Evolutionary conservation across 2,329 filamentous ascomycete genomes (phyloP).

Genomic region (Claviceps sp.): DNA sequence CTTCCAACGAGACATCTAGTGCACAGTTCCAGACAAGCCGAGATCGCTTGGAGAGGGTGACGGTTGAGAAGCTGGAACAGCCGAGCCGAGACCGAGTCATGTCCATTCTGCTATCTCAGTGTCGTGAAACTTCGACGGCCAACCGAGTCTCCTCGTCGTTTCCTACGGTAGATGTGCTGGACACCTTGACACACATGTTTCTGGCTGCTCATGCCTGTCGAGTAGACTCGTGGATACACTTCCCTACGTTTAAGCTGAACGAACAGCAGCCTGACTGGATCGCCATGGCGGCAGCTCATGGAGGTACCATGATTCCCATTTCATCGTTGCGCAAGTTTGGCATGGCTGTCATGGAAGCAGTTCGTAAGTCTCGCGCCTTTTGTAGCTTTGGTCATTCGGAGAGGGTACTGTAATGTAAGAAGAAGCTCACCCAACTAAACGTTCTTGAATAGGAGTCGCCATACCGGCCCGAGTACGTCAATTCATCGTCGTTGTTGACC

Average conservation of each 20-base stretch:
- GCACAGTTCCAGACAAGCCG: slow-evolving; percentile 25
- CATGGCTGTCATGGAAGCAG: slow-evolving; percentile 38
- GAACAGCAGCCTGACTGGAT: slow-evolving; percentile 45
- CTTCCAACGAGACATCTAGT: slow-evolving; percentile 23
- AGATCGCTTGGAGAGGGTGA: slow-evolving; percentile 24
- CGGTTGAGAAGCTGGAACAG: slow-evolving; percentile 30
- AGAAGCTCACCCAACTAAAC: neutral
- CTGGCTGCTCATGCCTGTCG: slow-evolving; percentile 42
- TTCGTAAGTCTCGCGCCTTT: slow-evolving; percentile 22
- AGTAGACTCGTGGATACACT: slow-evolving; percentile 47
- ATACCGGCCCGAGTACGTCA: slow-evolving; percentile 18
- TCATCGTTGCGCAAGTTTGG: slow-evolving; percentile 47
- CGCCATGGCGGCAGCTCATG: slow-evolving; percentile 44
- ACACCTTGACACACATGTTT: slow-evolving; percentile 48
- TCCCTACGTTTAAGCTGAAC: slow-evolving; percentile 43
- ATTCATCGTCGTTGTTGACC: neutral
- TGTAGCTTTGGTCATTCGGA: neutral
- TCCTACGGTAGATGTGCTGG: slow-evolving; percentile 45
- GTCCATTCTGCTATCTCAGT: slow-evolving; percentile 48
- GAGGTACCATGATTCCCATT: slow-evolving; percentile 44
- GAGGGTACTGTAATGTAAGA: neutral
- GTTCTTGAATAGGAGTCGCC: slow-evolving; percentile 13
- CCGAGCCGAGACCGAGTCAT: slow-evolving; percentile 47
- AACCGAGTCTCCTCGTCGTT: slow-evolving; percentile 46
- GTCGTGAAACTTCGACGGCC: slow-evolving; percentile 34